phyloP scores from a whole-genome alignment of 495 filamentous ascomycete species.

The Extremus antarcticus region DNA sequence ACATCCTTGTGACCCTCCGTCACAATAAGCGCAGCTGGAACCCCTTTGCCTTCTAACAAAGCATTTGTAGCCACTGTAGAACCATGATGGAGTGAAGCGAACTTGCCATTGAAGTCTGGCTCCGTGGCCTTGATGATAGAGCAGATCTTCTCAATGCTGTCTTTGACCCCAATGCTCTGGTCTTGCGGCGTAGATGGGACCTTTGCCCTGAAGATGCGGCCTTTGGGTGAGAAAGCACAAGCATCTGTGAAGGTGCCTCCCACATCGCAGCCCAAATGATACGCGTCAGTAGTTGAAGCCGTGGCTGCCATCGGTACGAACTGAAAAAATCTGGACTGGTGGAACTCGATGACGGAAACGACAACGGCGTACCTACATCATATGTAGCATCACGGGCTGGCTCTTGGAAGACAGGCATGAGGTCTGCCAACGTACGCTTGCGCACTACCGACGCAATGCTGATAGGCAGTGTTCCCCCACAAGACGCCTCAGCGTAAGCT shows the following conservation, averaged over 20 bases:
- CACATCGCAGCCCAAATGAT: conserved; percentile 10
- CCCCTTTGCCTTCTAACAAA: conserved; percentile 24
- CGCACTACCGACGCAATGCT: no score
- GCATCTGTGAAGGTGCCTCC: conserved; percentile 41
- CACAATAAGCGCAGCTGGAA: conserved; percentile 21
- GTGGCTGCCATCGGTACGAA: not conserved
- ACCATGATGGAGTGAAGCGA: conserved; percentile 24
- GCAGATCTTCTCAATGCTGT: conserved; percentile 34
- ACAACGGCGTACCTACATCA: not conserved
- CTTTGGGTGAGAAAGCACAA: conserved; percentile 35
- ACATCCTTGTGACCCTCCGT: conserved; percentile 26
- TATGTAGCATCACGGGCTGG: not conserved
- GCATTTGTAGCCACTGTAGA: conserved; percentile 23
- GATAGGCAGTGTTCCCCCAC: no score
- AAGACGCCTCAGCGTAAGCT: no score
- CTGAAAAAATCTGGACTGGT: not conserved
- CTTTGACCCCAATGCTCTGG: conserved; percentile 39
- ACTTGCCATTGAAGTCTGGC: conserved; percentile 21
- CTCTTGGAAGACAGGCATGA: not conserved
- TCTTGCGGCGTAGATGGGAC: conserved; percentile 39
- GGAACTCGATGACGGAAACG: not conserved
- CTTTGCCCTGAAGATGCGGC: conserved; percentile 35
- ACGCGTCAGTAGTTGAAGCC: not conserved
- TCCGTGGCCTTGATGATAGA: conserved; percentile 20
- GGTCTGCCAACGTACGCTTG: no score